Percentiles rank a stretch among this genome's conserved stretches.
These are phyloP conservation scores for Saprolegnia parasitica DNA, from an alignment of 352 stramenopile species.

Conservation along the genomic window DNA sequence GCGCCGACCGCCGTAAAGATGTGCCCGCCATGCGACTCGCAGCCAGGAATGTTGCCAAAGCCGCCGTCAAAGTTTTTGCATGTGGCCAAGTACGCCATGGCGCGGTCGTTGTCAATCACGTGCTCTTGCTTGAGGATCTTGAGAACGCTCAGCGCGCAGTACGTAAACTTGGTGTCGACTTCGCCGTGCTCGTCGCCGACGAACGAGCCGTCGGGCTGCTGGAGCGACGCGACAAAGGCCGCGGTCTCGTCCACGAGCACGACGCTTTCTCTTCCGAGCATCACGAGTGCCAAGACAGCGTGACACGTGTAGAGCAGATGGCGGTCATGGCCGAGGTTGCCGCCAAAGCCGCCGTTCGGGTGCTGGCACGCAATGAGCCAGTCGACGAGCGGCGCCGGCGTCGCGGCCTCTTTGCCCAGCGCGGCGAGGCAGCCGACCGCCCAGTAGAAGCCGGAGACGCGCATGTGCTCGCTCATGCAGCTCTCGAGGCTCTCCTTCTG, in stretches of 20 bases:
- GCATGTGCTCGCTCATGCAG: conserved; percentile 95
- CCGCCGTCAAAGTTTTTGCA: conserved; percentile 98
- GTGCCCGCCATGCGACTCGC: conserved; percentile 96
- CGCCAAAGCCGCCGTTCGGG: conserved; percentile 90
- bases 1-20: conserved; percentile 97
- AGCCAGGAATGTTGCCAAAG: conserved; percentile 87
- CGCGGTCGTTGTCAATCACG: conserved; percentile 82
- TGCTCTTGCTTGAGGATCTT: conserved; percentile 89
- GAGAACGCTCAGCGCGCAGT: conserved; percentile 95
- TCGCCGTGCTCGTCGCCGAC: conserved; percentile 95
- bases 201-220: conserved; percentile 97
- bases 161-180: conserved; percentile 99
- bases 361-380: conserved; percentile 96
- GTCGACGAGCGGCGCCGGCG: conserved; percentile 82
- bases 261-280: conserved; percentile 83
- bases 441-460: conserved; percentile 98
- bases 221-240: conserved; percentile 82
- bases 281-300: conserved; percentile 95
- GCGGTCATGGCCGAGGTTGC: conserved; percentile 94
- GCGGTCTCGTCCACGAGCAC: conserved; percentile 79
- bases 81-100: conserved; percentile 90
- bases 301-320: conserved; percentile 98
- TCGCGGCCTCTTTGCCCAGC: conserved; percentile 80
- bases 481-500: conserved; percentile 89
- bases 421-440: conserved; percentile 93